Percentiles rank a stretch among this genome's conserved stretches.
Conservation (phyloP, 257 asterid genomes). For the Paulownia fortunei region DNA sequence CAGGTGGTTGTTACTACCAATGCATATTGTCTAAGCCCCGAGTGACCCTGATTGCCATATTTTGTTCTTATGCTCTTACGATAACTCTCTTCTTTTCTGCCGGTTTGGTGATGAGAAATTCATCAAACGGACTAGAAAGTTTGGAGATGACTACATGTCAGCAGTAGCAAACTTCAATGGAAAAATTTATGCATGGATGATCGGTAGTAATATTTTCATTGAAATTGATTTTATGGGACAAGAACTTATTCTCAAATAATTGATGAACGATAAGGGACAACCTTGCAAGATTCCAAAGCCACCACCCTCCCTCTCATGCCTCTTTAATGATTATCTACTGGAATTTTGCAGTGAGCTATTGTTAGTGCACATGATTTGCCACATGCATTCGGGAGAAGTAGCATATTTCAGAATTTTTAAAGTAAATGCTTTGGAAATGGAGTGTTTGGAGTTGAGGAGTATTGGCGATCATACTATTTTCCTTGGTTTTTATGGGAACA, state of each 20-base stretch:
- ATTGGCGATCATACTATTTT: constrained; percentile 19
- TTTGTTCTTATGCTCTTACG: neutral
- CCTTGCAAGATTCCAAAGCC: neutral
- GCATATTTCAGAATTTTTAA: neutral
- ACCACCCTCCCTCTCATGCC: neutral
- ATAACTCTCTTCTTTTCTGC: neutral
- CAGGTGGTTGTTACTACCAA: too few species aligned
- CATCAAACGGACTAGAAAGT: neutral
- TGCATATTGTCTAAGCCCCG: constrained; percentile 18
- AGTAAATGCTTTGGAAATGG: neutral
- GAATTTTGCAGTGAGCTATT: neutral
- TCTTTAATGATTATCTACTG: neutral
- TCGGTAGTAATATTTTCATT: neutral
- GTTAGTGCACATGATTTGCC: neutral
- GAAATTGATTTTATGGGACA: neutral
- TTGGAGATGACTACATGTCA: neutral
- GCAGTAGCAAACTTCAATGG: neutral
- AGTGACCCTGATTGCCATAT: neutral
- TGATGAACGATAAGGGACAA: neutral
- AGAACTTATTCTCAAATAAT: neutral
- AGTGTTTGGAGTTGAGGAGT: neutral
- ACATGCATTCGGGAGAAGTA: neutral
- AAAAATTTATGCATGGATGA: neutral
- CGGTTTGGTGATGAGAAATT: neutral
- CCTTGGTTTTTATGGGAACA: neutral